Conservation (phyloP, 495 filamentous ascomycete genomes). For the Penicillium silybi region DNA sequence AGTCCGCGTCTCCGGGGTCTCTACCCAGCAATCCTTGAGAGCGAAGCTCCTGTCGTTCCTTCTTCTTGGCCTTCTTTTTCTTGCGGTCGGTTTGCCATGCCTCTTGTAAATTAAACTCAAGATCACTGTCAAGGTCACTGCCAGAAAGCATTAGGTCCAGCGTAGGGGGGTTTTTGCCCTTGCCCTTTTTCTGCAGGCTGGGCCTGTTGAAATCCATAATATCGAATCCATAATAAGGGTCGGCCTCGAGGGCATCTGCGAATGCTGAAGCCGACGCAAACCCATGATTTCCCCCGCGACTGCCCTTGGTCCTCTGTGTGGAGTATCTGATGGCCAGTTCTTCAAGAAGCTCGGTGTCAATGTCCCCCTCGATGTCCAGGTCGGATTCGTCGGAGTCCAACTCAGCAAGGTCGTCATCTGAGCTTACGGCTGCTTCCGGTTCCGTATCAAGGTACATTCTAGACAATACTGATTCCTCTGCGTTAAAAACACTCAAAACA, state of each 20-base stretch:
- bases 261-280: slow-evolving; percentile 60
- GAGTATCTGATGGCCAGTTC: slow-evolving; percentile 15
- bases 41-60: slow-evolving; percentile 74
- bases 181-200: slow-evolving; percentile 51
- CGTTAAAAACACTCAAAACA: neutral
- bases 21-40: slow-evolving; percentile 73
- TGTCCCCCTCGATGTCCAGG: slow-evolving; percentile 5
- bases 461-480: slow-evolving; percentile 9
- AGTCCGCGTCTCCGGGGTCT: slow-evolving; percentile 56
- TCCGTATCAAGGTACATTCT: slow-evolving; percentile 17
- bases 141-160: slow-evolving; percentile 61
- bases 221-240: slow-evolving; percentile 72
- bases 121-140: slow-evolving; percentile 79
- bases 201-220: slow-evolving; percentile 77
- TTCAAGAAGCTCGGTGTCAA: slow-evolving; percentile 17
- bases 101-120: slow-evolving; percentile 55
- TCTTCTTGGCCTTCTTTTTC: slow-evolving; percentile 77
- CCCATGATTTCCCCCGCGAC: slow-evolving; percentile 10
- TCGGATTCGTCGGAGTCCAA: slow-evolving; percentile 1
- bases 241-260: slow-evolving; percentile 58
- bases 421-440: neutral
- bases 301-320: slow-evolving; percentile 6
- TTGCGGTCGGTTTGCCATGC: slow-evolving; percentile 73
- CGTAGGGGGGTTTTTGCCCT: slow-evolving; percentile 45
- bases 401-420: slow-evolving; percentile 28